Conservation (phyloP, 2,329 filamentous ascomycete species). For the Talaromyces sp. region DNA sequence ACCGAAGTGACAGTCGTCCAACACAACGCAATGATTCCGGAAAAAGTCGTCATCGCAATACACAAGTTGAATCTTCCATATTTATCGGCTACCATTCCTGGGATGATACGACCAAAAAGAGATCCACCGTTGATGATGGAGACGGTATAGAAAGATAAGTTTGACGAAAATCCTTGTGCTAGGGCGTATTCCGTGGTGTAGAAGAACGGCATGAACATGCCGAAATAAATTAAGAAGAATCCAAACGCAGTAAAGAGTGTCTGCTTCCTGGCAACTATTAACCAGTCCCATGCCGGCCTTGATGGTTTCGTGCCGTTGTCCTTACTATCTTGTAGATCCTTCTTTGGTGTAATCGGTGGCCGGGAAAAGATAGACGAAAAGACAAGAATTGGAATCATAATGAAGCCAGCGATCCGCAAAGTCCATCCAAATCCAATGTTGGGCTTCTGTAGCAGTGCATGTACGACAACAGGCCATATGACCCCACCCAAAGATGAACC, state of each 20-base stretch:
- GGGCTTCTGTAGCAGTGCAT: conserved; percentile 28
- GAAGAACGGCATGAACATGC: conserved; percentile 42
- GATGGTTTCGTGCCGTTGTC: background rate
- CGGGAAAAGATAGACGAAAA: conserved; percentile 28
- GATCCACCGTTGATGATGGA: conserved; percentile 39
- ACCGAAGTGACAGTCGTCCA: conserved; percentile 44
- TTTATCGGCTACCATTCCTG: conserved; percentile 36
- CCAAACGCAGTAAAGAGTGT: conserved; percentile 30
- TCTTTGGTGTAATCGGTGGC: conserved; percentile 1
- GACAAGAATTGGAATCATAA: conserved; percentile 37
- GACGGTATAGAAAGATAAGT: conserved; percentile 38
- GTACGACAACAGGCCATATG: conserved; percentile 35
- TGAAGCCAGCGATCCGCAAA: conserved; percentile 40
- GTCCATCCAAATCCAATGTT: conserved; percentile 36
- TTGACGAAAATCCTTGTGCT: conserved; percentile 27
- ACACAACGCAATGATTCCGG: conserved; percentile 44
- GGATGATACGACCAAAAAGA: conserved; percentile 37
- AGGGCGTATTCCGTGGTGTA: conserved; percentile 33
- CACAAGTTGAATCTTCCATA: conserved; percentile 35
- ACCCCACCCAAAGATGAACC: conserved; percentile 38
- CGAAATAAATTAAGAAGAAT: conserved; percentile 38
- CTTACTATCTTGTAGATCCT: conserved; percentile 2
- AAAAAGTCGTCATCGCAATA: conserved; percentile 28
- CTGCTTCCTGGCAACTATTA: conserved; percentile 25
- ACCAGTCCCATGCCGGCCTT: conserved; percentile 20